Base-by-base conservation (phyloP, 1,139 yeast species). In the Debaryomyces sp. region DNA sequence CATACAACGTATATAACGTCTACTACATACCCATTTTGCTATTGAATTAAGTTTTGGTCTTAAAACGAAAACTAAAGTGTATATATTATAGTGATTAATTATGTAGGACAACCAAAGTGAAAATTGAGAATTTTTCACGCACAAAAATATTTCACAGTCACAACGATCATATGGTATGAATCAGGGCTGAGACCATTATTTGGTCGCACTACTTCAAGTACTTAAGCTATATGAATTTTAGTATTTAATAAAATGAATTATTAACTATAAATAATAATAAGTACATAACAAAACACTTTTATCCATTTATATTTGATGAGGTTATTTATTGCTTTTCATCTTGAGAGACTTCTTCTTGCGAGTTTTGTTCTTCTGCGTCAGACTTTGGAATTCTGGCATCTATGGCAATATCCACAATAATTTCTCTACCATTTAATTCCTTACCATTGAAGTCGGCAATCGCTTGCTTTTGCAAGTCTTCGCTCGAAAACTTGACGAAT, bases 361-460 rank as follows among this genome's bases (percentile, higher is more conserved):
- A 13, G 18, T 13, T 32, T 30, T 26, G 22, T 26, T 52, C 57
- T 17, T 50, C 56, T 39, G 60, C 66, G 4, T 49, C 54, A 27
- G 41, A 23, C 41, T 58, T 63, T 46, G 71, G 73, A 38, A 64
- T 57, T 56, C 67, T 67, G 24, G 75, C 69, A 60, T 82, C 85
- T 55, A 83, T 70, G 29, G 89, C 89, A 55, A 80, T 73, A 50
- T 80, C 82, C 52, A 81, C 82, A 46, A 75, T 69, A 51, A 84
- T 68, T 47, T 70, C 71, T 65, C 86, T 78, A 46, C 84, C 88
- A 50, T 74, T 74, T 55, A 81, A 66, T 46, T 71, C 75, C 49
- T 67, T 69, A 41, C 85, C 87, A 53, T 80, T 75, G 62, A 77
- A 81, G 55, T 79, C 73, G 27, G 70, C 72, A 52, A 82, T 73